Percentiles rank a stretch among this genome's conserved stretches.
Conservation (phyloP, 352 stramenopile species). For the Phytophthora cactorum region DNA sequence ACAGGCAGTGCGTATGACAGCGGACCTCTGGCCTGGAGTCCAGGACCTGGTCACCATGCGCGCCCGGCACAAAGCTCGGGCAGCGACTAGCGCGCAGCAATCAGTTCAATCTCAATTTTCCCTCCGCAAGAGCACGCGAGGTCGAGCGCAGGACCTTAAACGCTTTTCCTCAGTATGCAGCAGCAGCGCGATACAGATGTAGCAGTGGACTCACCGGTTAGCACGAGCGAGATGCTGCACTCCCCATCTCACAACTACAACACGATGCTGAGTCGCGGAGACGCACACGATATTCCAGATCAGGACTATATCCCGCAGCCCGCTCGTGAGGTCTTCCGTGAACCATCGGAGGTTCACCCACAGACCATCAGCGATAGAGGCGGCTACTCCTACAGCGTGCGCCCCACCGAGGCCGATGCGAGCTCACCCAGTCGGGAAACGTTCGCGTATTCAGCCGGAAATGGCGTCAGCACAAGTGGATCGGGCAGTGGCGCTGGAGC, state of each 20-base stretch:
- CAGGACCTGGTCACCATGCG: slow-evolving; percentile 2
- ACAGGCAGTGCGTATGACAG: slow-evolving; percentile 27
- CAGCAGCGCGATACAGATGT: slow-evolving; percentile 3
- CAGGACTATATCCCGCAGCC: slow-evolving; percentile 25
- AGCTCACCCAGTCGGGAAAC: slow-evolving; percentile 19
- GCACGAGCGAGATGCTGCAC: slow-evolving; percentile 21
- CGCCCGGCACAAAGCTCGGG: slow-evolving; percentile 31
- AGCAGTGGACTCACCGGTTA: slow-evolving; percentile 13
- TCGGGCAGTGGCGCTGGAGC: slow-evolving; percentile 11
- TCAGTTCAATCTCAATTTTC: slow-evolving; percentile 27
- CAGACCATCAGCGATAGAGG: slow-evolving; percentile 33
- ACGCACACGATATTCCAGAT: slow-evolving; percentile 28
- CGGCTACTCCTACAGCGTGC: slow-evolving; percentile 26
- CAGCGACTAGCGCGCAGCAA: neutral
- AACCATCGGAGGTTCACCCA: slow-evolving; percentile 16
- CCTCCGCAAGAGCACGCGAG: slow-evolving; percentile 10
- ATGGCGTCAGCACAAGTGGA: slow-evolving; percentile 14
- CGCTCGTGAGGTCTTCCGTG: slow-evolving; percentile 37
- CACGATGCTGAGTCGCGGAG: slow-evolving; percentile 24
- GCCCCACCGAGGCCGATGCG: slow-evolving; percentile 19
- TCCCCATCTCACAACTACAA: slow-evolving; percentile 26
- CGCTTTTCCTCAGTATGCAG: slow-evolving; percentile 11
- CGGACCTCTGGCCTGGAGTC: neutral
- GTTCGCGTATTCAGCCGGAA: slow-evolving; percentile 33
- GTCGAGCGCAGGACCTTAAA: slow-evolving; percentile 8